Conservation (phyloP, 106 monocot genomes). For the Acorus gramineus region DNA sequence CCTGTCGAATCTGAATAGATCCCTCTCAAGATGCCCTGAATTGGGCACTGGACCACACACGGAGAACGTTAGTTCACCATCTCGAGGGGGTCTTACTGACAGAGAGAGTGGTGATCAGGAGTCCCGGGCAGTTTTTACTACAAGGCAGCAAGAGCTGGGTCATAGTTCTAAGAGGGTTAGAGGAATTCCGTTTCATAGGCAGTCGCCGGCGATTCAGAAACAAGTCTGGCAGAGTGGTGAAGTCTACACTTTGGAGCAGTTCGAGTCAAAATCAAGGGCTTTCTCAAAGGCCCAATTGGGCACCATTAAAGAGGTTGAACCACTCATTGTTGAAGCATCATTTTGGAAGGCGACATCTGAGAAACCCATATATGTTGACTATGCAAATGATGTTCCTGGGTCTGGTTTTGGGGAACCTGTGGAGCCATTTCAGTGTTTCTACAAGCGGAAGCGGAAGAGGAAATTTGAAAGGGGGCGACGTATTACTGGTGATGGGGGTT, state of each 20-base stretch:
- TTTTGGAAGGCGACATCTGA: slow-evolving; percentile 78
- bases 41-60: background rate
- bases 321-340: slow-evolving; percentile 53
- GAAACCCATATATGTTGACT: slow-evolving; percentile 81
- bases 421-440: slow-evolving; percentile 13
- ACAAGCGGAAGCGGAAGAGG: slow-evolving; percentile 19
- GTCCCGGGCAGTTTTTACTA: slow-evolving; percentile 42
- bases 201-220: slow-evolving; percentile 22
- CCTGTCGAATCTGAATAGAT: slow-evolving; percentile 56
- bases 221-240: slow-evolving; percentile 99
- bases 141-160: slow-evolving; percentile 77
- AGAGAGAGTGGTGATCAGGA: too few species aligned
- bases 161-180: slow-evolving; percentile 15
- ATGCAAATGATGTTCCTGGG: slow-evolving; percentile 96
- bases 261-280: slow-evolving; percentile 72
- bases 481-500: background rate
- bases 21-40: slow-evolving; percentile 41
- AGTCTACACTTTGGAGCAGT: slow-evolving; percentile 76
- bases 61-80: background rate
- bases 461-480: slow-evolving; percentile 2
- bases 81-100: background rate
- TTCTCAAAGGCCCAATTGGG: slow-evolving; percentile 48
- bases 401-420: slow-evolving; percentile 60
- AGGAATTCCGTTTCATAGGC: too few species aligned
- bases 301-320: slow-evolving; percentile 26